Percentiles rank a stretch among this genome's conserved stretches.
Conservation (phyloP, 108 stramenopile species). For the Cylindrotheca closterium region DNA sequence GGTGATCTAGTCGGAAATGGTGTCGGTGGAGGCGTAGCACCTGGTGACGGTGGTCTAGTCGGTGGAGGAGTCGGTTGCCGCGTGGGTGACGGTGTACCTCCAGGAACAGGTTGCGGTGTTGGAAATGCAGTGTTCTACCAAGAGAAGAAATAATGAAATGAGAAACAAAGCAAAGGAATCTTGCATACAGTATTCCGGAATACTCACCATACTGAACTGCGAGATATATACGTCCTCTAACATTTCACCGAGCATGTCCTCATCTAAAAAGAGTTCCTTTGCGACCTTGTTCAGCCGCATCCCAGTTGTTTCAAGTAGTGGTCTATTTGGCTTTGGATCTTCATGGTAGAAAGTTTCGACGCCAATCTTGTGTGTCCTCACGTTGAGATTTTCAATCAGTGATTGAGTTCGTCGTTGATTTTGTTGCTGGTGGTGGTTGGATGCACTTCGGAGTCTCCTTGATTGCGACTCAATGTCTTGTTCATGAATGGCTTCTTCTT, state of each 20-base stretch:
- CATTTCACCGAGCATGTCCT: neutral
- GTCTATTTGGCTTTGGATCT: neutral
- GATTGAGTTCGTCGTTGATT: neutral
- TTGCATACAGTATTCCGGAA: too few relatives aligned
- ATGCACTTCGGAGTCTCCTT: too few relatives aligned
- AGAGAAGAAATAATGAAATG: neutral
- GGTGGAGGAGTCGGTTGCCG: neutral
- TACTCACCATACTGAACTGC: neutral
- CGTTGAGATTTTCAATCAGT: neutral
- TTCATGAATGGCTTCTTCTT: too few relatives aligned
- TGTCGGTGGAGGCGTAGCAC: neutral
- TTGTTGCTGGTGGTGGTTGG: too few relatives aligned
- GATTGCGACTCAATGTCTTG: too few relatives aligned
- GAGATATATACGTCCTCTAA: neutral
- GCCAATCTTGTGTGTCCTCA: neutral
- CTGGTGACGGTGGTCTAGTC: neutral
- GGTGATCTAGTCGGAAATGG: neutral
- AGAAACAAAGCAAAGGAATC: too few relatives aligned
- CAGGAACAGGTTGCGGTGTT: neutral
- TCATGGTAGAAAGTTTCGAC: neutral
- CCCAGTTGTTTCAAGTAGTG: neutral
- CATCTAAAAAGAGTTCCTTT: neutral
- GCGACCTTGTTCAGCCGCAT: neutral
- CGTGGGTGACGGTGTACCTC: neutral
- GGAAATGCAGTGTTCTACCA: neutral